Base-by-base conservation (phyloP, 2,329 filamentous ascomycete genomes). In the Dactylonectria macrodidyma region DNA sequence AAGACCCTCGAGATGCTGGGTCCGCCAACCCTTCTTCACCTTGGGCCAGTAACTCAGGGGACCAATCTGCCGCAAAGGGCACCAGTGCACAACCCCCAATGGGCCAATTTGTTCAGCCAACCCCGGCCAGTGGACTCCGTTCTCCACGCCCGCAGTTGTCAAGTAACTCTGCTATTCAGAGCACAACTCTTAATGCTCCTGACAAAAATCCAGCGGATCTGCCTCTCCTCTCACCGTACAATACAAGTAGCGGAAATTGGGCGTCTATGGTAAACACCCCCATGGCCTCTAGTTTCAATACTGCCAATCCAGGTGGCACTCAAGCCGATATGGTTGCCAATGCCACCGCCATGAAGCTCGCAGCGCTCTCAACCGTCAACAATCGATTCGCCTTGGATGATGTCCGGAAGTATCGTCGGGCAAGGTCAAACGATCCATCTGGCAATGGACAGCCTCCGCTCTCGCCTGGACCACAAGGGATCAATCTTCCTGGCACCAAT, bases 271-370 rank as follows among this genome's bases (percentile, higher is more conserved):
- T 97, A 71, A 98, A 97, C 83, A 99, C 96, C 2, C 96, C 96
- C 2, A 97, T 98, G 93, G 93, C 95, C 5, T 85, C 94, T 47
- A 95, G 91, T 73, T 99, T 98, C 81, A 92, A 88, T 71, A 83
- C 86, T 16, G 75, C 72, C 61, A 80, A 88, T 72, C 83, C 83
- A 46, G 83, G 85, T 47, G 86, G 85, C 54, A 91, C 88, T 63
- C 95, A 98, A 80, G 95, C 95, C 16, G 96, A 99, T 78, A 98
- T 98, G 95, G 93, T 99, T 65, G 96, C 96, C 66, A 99, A 98
- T 79, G 96, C 96, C 30, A 98, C 96, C 16, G 96, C 96, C 24
- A 99, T 99, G 96, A 99, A 99, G 82, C 89, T 99, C 59, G 96
- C 96, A 52, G 96, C 96, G 19, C 86, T 99, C 52, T 98, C 95